A percentile compares a stretch with the other conserved stretches of the same genome.
Evolutionary conservation across 148 eudicot species (phyloP).

Genomic region (Spergularia marina): DNA sequence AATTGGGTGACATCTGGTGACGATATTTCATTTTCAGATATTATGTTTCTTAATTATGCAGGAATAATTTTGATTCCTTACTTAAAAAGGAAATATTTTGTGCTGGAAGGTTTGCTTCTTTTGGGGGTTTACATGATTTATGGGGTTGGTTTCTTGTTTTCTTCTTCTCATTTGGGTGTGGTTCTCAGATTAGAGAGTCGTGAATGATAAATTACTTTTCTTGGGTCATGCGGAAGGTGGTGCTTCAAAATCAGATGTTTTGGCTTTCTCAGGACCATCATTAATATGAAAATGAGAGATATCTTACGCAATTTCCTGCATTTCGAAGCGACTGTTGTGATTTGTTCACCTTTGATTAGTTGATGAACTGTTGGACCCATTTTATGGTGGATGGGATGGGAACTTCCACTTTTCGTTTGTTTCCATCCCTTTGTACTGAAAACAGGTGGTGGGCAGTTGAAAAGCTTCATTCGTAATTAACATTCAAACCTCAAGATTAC

Average conservation of each 20-base stretch:
- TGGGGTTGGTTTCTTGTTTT: neutral
- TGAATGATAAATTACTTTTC: neutral
- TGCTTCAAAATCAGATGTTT: neutral
- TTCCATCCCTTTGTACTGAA: neutral
- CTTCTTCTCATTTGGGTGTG: too few species aligned
- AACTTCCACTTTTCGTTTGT: neutral
- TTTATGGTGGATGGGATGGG: neutral
- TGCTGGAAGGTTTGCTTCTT: neutral
- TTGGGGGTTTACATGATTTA: neutral
- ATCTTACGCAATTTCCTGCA: neutral
- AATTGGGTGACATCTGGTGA: too few species aligned
- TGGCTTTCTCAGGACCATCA: neutral
- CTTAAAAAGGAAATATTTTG: too few species aligned
- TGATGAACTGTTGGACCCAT: constrained; percentile 8
- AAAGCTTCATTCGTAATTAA: too few species aligned
- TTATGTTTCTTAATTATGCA: too few species aligned
- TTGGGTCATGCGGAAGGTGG: neutral
- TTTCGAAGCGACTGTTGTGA: constrained; percentile 2
- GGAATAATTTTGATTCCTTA: too few species aligned
- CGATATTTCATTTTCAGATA: too few species aligned
- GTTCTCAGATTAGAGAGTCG: neutral
- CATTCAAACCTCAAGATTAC: too few species aligned
- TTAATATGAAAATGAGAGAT: neutral
- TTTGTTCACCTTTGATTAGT: neutral
- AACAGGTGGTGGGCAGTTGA: too few species aligned